Conservation (phyloP, 2,329 filamentous ascomycete genomes). For the Beauveria bassiana region DNA sequence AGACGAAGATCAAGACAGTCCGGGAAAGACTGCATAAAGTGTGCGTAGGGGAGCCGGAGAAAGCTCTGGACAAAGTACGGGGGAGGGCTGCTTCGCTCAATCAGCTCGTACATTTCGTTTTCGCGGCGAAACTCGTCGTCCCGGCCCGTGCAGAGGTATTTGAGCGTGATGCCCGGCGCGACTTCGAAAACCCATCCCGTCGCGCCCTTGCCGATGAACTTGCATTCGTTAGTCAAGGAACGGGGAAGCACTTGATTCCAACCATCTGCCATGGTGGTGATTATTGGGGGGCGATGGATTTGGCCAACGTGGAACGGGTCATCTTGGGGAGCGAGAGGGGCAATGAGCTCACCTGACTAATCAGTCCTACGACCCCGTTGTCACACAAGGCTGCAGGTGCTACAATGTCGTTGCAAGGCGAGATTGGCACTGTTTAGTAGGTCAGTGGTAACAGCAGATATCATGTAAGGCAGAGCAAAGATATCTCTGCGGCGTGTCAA, state of each 20-base stretch:
- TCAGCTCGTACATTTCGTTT: neutral
- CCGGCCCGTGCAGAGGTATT: neutral
- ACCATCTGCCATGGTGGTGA: neutral
- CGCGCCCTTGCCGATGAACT: neutral
- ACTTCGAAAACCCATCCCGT: conserved; percentile 4
- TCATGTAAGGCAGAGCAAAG: no score
- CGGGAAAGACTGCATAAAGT: neutral
- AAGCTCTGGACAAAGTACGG: conserved; percentile 5
- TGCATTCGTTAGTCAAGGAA: neutral
- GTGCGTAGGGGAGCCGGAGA: neutral
- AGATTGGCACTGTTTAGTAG: no score
- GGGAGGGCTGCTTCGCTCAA: neutral
- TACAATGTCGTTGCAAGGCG: no score
- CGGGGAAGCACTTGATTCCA: neutral
- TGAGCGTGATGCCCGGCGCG: neutral
- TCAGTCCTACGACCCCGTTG: neutral
- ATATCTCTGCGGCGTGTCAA: no score
- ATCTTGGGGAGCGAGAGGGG: neutral
- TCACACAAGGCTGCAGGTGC: neutral
- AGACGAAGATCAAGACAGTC: neutral
- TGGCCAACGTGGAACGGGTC: no score
- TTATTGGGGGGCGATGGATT: neutral
- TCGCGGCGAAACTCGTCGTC: neutral
- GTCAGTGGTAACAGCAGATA: no score
- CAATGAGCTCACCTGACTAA: neutral